Evolutionary conservation across 2,329 filamentous ascomycete species (phyloP).

Genomic region (Helicocarpus griseus): DNA sequence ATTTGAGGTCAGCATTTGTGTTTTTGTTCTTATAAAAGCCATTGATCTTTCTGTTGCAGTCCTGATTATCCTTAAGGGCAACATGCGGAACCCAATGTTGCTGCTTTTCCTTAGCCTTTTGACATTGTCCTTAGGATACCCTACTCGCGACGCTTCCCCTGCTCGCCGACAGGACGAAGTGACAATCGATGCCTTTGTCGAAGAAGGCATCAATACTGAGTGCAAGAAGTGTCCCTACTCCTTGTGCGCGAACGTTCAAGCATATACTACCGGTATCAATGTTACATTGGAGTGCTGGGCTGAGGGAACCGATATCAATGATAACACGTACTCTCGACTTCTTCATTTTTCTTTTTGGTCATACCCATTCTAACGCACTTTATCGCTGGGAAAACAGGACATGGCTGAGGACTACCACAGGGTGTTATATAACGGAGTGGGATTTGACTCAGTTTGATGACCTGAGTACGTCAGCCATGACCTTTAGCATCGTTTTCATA

Average conservation of each 20-base stretch:
- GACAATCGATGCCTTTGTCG: not conserved
- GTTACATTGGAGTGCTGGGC: not conserved
- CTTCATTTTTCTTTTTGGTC: not conserved
- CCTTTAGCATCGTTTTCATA: too few relatives aligned
- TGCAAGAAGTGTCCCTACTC: constrained; percentile 1
- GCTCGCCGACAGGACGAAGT: not conserved
- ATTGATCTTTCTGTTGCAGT: too few relatives aligned
- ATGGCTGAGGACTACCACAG: not conserved
- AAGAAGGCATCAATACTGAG: not conserved
- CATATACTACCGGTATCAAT: not conserved
- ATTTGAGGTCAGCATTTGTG: too few relatives aligned
- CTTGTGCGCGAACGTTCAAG: not conserved
- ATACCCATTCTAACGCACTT: not conserved
- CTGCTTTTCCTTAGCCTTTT: not conserved
- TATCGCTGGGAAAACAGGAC: too few relatives aligned
- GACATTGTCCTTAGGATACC: not conserved
- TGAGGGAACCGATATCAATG: not conserved
- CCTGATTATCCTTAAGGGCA: too few relatives aligned
- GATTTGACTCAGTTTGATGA: not conserved
- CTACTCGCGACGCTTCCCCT: not conserved
- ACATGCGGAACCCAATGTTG: not conserved
- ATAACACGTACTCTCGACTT: not conserved
- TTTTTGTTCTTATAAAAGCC: too few relatives aligned
- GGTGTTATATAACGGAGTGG: not conserved
- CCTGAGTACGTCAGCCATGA: too few relatives aligned